Base-by-base conservation (phyloP, 1,139 yeast genomes). In the Dujonia santamariae region DNA sequence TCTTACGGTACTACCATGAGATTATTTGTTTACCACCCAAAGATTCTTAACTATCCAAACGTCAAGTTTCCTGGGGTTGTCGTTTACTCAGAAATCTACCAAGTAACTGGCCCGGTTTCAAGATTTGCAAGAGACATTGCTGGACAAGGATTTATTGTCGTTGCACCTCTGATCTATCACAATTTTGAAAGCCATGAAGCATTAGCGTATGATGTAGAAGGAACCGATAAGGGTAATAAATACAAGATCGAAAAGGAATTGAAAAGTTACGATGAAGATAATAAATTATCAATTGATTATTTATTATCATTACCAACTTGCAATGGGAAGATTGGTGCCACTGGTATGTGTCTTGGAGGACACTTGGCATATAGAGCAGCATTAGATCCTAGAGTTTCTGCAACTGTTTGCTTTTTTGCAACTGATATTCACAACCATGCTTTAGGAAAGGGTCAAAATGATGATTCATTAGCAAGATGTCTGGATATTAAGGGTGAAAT, bases 281-380 rank as follows among this genome's bases (percentile, higher is more conserved):
- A 73, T 48, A 66, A 60, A 32, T 60, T 84, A 41, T 69, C 86
- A 18, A 67, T 84, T 47, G 87, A 82, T 48, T 78, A 81, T 48
- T 66, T 85, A 42, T 54, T 57, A 35, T 51, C 71, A 3, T 63
- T 84, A 42, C 64, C 72, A 2, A 81, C 86, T 3, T 84, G 85
- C 53, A 80, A 75, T 43, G 92, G 92, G 29, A 75, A 70, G 41
- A 72, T 83, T 44, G 95, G 94, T 19, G 82, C 90, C 34, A 82
- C 92, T 2, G 95, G 95, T 17, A 85, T 85, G 90, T 85, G 95
- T 53, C 73, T 85, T 28, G 95, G 95, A 15, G 95, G 95, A 2
- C 94, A 85, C 52, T 64, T 84, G 50, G 92, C 95, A 1, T 82
- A 75, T 57, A 69, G 95, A 46, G 78, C 86, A 2, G 75, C 84